phyloP scores from a whole-genome alignment of 495 filamentous ascomycete genomes.

The Trypethelium eluteriae region DNA sequence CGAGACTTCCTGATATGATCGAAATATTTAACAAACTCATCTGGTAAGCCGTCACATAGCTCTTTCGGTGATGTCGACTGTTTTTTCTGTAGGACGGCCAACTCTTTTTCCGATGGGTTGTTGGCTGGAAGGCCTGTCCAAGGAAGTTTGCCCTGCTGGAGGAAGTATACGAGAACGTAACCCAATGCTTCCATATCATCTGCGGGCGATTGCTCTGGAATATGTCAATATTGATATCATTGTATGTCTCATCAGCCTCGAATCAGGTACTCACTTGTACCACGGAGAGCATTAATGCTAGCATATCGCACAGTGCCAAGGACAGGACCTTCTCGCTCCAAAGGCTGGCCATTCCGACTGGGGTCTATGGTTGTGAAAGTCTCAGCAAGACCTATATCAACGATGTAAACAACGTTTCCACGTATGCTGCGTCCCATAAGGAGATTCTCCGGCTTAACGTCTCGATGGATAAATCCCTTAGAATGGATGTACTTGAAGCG shows the following conservation, averaged over 20 bases:
- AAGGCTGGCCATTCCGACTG: background rate
- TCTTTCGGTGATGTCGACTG: background rate
- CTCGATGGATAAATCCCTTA: slow-evolving; percentile 32
- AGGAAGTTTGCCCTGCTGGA: slow-evolving; percentile 31
- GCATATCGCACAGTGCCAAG: slow-evolving; percentile 27
- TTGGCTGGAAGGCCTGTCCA: slow-evolving; percentile 30
- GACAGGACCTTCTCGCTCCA: background rate
- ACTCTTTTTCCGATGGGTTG: slow-evolving; percentile 5
- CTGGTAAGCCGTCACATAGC: slow-evolving; percentile 17
- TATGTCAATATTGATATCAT: slow-evolving; percentile 21
- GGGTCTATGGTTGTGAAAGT: background rate
- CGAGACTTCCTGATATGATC: slow-evolving; percentile 7
- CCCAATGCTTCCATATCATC: slow-evolving; percentile 40
- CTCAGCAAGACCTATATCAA: slow-evolving; percentile 18
- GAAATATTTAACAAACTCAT: slow-evolving; percentile 25
- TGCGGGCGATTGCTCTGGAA: slow-evolving; percentile 31
- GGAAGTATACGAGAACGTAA: slow-evolving; percentile 38
- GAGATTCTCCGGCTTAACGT: slow-evolving; percentile 37
- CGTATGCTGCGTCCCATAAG: slow-evolving; percentile 30
- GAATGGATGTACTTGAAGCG: slow-evolving; percentile 34
- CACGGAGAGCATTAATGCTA: slow-evolving; percentile 33
- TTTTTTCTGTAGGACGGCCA: slow-evolving; percentile 21
- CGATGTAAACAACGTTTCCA: slow-evolving; percentile 30
- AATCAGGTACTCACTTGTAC: slow-evolving; percentile 24
- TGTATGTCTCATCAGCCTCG: background rate